Evolutionary conservation across 176 grass and related monocot species (phyloP).

Genomic region (Metroxylon sagu): DNA sequence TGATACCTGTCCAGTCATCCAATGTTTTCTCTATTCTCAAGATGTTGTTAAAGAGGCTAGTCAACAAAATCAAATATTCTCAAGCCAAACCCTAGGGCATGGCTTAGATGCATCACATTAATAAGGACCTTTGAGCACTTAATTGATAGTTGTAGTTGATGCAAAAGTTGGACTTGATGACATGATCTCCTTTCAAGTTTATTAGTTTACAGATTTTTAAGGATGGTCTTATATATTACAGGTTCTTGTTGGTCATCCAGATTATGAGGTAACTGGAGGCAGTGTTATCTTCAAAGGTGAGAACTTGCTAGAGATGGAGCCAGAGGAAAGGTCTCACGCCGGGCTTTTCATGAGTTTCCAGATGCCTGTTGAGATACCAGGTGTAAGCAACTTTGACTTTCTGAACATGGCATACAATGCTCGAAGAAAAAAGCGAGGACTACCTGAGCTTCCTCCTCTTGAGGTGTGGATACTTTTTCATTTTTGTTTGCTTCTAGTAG

Average conservation of each 20-base stretch:
- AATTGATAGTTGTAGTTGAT: not conserved
- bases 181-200: not conserved
- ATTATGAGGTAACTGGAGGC: constrained; percentile 86
- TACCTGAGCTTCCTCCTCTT: constrained; percentile 53
- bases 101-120: too few relatives aligned
- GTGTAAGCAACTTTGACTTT: constrained; percentile 93
- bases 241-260: constrained; percentile 90
- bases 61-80: too few relatives aligned
- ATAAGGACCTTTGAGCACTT: too few relatives aligned
- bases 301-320: constrained; percentile 80
- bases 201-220: not conserved
- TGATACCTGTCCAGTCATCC: too few relatives aligned
- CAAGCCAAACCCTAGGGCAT: too few relatives aligned
- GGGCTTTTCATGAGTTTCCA: constrained; percentile 96
- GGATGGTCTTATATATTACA: constrained; percentile 13
- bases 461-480: constrained; percentile 40
- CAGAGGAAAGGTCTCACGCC: constrained; percentile 87
- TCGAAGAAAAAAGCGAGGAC: constrained; percentile 57
- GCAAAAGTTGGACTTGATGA: not conserved
- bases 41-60: too few relatives aligned
- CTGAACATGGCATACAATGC: constrained; percentile 88
- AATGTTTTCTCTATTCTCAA: too few relatives aligned
- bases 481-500: constrained; percentile 1
- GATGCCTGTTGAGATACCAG: constrained; percentile 82
- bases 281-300: constrained; percentile 77